Base-by-base conservation (phyloP, 2,329 filamentous ascomycete species). In the Lasiodiplodia theobromae region DNA sequence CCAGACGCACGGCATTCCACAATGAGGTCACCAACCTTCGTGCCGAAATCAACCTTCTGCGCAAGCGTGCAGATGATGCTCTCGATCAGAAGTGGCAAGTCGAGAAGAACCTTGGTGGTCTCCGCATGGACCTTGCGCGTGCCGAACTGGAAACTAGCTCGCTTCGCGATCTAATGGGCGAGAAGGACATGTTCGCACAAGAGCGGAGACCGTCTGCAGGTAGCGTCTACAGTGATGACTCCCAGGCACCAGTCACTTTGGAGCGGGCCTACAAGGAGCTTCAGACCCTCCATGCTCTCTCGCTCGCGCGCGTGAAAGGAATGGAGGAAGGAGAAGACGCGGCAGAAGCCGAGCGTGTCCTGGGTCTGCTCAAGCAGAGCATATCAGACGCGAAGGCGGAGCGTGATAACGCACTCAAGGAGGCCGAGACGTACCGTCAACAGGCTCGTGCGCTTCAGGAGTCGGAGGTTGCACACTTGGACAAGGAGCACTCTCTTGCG, bases 81-180 rank as follows among this genome's bases (percentile, higher is more conserved):
- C 86, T 98, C 16, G 93, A 97, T 76, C 92, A 97, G 75, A 98
- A 98, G 80, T 98, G 93, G 91, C 92, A 96, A 77, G 95, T 94
- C 70, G 95, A 97, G 81, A 96, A 96, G 81, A 93, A 93, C 21
- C 84, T 98, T 2, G 87, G 89, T 65, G 93, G 94, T 67, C 83
- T 98, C 68, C 97, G 97, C 82, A 97, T 97, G 92, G 95, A 98
- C 76, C 88, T 99, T 52, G 96, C 98, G 79, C 92, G 94, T 71
- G 94, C 96, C 31, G 93, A 97, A 79, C 92, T 96, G 77, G 96
- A 99, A 81, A 97, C 97, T 37, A 85, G 88, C 51, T 92, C 92
- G n/a, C 86, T 99, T 51, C 89, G 93, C 53, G 87, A 84, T 38
- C 84, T 98, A 31, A 86, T 98, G 23, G 84, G 90, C 70, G 93